Conservation (phyloP, 306 rosid species). For the Myrica gale region DNA sequence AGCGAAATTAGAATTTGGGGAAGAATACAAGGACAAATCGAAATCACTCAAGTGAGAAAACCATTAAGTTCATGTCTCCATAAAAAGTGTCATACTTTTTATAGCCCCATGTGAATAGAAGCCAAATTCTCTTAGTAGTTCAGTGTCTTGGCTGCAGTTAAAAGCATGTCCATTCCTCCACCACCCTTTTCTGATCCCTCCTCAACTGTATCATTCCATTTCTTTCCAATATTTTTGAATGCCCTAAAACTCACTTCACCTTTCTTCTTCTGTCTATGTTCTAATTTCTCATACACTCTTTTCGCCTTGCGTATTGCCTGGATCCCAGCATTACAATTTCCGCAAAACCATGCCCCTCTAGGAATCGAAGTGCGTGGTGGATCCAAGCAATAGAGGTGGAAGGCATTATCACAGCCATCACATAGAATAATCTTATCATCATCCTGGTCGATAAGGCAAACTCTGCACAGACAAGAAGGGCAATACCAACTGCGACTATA, state of each 20-base stretch:
- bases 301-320: constrained; percentile 54
- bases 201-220: constrained; percentile 43
- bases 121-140: constrained; percentile 56
- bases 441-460: constrained; percentile 62
- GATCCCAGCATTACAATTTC: constrained; percentile 60
- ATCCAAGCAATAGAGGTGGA: constrained; percentile 78
- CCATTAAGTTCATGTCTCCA: constrained; percentile 13
- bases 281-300: constrained; percentile 45
- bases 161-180: constrained; percentile 87
- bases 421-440: constrained; percentile 73
- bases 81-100: constrained; percentile 19
- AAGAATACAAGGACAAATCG: constrained; percentile 30
- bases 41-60: constrained; percentile 15
- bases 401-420: constrained; percentile 92
- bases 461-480: constrained; percentile 87
- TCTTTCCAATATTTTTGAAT: constrained; percentile 30
- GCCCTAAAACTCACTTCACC: constrained; percentile 36
- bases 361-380: constrained; percentile 66
- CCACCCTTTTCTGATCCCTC: constrained; percentile 49
- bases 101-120: constrained; percentile 29
- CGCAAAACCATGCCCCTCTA: constrained; percentile 78
- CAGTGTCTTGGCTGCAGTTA: constrained; percentile 72
- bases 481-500: constrained; percentile 73
- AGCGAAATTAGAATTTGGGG: constrained; percentile 26
- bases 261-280: constrained; percentile 33